These are phyloP conservation scores for Plasmodium chabaudi DNA, from an alignment of 169 alveolate genomes.

Conservation along the genomic window DNA sequence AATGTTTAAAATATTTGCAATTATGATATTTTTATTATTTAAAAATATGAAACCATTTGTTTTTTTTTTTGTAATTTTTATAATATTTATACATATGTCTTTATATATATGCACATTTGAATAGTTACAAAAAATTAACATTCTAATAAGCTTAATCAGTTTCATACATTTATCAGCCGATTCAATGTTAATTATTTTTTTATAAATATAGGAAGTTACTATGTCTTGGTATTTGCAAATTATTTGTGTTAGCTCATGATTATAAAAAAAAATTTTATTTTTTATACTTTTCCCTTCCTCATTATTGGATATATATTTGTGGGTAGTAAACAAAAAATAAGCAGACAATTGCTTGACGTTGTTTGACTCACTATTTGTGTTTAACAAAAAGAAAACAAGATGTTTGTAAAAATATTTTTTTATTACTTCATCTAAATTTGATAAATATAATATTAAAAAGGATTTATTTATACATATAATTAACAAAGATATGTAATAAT, in stretches of 20 bases:
- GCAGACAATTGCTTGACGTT: slow-evolving; percentile 7
- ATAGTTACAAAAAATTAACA: neutral
- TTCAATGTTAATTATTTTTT: slow-evolving; percentile 43
- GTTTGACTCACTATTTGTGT: slow-evolving; percentile 9
- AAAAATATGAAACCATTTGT: neutral
- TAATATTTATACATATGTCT: slow-evolving; percentile 35
- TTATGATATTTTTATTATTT: slow-evolving; percentile 1
- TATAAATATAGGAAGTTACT: slow-evolving; percentile 18
- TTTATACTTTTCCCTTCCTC: neutral
- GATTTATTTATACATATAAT: slow-evolving; percentile 40
- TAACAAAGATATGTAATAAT: slow-evolving; percentile 27
- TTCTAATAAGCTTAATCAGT: neutral
- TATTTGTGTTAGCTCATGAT: slow-evolving; percentile 1
- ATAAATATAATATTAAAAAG: slow-evolving; percentile 12
- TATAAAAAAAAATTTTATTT: neutral
- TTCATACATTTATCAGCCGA: slow-evolving; percentile 11
- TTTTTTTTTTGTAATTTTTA: slow-evolving; percentile 13
- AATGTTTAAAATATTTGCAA: neutral
- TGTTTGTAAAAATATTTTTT: slow-evolving; percentile 25
- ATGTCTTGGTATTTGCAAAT: slow-evolving; percentile 9
- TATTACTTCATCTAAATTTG: slow-evolving; percentile 24
- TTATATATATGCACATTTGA: slow-evolving; percentile 12
- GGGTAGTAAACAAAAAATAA: slow-evolving; percentile 7
- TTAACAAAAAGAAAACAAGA: slow-evolving; percentile 12
- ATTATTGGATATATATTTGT: neutral